Evolutionary conservation across 257 asterid species (phyloP), one percentile per base, ranked within the genome.

Genomic region (Solanum commersonii): DNA sequence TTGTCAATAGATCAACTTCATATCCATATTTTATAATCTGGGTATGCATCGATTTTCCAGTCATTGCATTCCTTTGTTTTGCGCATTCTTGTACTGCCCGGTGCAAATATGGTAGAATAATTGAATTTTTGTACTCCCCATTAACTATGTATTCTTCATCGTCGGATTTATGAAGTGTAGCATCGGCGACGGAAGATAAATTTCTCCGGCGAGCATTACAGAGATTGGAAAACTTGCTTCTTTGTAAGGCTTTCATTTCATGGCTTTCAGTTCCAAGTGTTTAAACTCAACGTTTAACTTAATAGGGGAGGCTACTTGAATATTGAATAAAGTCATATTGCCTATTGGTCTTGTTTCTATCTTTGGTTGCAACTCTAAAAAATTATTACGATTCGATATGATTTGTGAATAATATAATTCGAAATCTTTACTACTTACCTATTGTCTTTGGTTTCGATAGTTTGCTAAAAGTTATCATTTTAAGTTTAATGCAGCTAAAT

Each of bases 1-100:
- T 90, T n/a, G 98, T 91, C 59, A 85, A 63, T 65, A 87, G 86
- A 90, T 93, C 95, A 5, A 90, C 31, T 91, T 88, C 95, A 23
- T 91, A 90, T 11, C 96, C 99, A 71, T 74, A 89, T 5, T 93
- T 94, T 59, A 92, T 73, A 59, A 93, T 88, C 87, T 93, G 96
- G 2, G 92, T 93, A 88, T 97, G 99, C 91, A 94, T 90, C 6
- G 92, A 86, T 73, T 91, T 93, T 37, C 98, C 99, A 52, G 83
- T 92, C 56, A 35, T 44, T 11, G 90, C 56, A 14, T 89, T 84
- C 89, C 88, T 90, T 68, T 84, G 90, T 84, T 88, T 91, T 16
- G 98, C 98, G 65, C 98, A 97, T 88, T 82, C 90, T 88, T 93
- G 94, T 77, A 97, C 63, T 72, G 91, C 60, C 74, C 87, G 34